Conservation (phyloP, 1,139 yeast genomes). For the Candida neerlandica region DNA sequence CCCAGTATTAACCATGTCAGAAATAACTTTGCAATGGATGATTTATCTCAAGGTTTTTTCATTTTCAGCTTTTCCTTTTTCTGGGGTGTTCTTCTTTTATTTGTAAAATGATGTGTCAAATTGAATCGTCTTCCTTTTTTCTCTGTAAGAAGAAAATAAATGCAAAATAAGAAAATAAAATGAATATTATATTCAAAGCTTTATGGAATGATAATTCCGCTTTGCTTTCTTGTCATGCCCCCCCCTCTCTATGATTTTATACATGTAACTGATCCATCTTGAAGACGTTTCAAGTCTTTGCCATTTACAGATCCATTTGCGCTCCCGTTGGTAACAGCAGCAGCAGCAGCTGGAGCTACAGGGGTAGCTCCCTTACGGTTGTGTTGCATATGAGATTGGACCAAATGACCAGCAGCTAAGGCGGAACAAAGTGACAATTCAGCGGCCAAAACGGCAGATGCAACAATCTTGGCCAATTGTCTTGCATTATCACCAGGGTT, state of each 20-base stretch:
- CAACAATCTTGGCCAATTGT: slow-evolving; percentile 92
- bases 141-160: not conserved
- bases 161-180: not conserved
- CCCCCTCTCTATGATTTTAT: slow-evolving; percentile 45
- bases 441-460: slow-evolving; percentile 94
- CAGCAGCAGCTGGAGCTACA: slow-evolving; percentile 22
- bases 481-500: slow-evolving; percentile 94
- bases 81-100: not conserved
- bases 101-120: not conserved
- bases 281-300: slow-evolving; percentile 55
- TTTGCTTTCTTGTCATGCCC: no score
- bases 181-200: not conserved
- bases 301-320: slow-evolving; percentile 15
- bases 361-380: slow-evolving; percentile 70
- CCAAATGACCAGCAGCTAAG: slow-evolving; percentile 97
- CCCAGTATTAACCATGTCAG: not conserved
- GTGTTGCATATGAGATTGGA: slow-evolving; percentile 96
- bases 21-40: not conserved
- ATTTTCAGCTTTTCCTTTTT: not conserved
- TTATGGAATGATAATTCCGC: no score
- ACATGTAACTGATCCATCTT: slow-evolving; percentile 74
- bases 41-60: no score
- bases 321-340: slow-evolving; percentile 18
- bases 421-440: slow-evolving; percentile 94
- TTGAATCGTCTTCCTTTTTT: not conserved